These are phyloP conservation scores for Trichoderma endophyticum DNA, from an alignment of 2,329 filamentous ascomycete species.

Conservation along the genomic window DNA sequence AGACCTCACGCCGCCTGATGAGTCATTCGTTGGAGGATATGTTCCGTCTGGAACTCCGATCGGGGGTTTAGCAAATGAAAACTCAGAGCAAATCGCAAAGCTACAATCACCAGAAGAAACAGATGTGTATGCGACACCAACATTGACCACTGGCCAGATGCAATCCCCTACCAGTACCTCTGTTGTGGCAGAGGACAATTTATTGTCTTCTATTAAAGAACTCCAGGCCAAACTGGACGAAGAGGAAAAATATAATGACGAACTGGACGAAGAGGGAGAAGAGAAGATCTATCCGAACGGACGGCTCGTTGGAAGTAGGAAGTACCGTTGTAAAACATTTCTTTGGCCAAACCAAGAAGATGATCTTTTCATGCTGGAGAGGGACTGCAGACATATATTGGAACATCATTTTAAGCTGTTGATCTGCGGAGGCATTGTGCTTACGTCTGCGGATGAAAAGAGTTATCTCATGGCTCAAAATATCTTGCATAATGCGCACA, in stretches of 20 bases:
- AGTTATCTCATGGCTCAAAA: background rate
- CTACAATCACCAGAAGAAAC: background rate
- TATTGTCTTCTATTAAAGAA: too few species aligned
- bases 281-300: fast-evolving
- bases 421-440: too few species aligned
- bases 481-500: background rate
- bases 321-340: background rate
- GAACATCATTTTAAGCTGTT: too few species aligned
- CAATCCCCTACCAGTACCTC: background rate
- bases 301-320: background rate
- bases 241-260: too few species aligned
- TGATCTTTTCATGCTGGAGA: background rate
- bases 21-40: too few species aligned
- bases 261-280: background rate
- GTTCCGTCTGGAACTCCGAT: too few species aligned
- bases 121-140: background rate
- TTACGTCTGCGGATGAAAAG: too few species aligned
- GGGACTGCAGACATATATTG: fast-evolving
- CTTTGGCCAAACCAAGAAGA: fast-evolving
- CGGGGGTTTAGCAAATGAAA: background rate
- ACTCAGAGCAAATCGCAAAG: background rate
- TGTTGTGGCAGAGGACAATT: too few species aligned
- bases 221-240: too few species aligned
- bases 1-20: too few species aligned
- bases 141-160: background rate